phyloP scores from a whole-genome alignment of 371 early-diverging fungal genomes.

The Rhizopus sp. region DNA sequence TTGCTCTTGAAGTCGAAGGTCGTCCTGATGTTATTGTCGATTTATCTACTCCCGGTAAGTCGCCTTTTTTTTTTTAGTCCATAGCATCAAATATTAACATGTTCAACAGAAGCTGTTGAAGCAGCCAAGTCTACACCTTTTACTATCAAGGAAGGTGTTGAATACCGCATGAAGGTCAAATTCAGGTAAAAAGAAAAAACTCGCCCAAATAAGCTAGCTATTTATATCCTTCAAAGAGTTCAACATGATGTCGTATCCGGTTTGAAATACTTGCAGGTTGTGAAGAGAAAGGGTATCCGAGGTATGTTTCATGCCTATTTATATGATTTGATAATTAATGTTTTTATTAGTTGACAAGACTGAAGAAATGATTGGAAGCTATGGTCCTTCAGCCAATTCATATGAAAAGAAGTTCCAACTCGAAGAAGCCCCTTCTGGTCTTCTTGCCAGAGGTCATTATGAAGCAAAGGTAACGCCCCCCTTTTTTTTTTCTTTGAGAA shows the following conservation, averaged over 20 bases:
- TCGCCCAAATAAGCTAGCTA: constrained; percentile 1
- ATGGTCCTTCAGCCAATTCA: constrained; percentile 77
- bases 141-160: constrained; percentile 94
- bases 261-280: constrained; percentile 90
- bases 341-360: constrained; percentile 75
- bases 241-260: constrained; percentile 96
- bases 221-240: constrained; percentile 51
- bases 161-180: constrained; percentile 90
- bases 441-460: constrained; percentile 91
- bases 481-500: neutral
- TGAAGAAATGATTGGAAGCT: constrained; percentile 96
- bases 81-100: constrained; percentile 1
- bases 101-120: constrained; percentile 49
- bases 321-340: neutral
- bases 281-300: constrained; percentile 84
- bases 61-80: neutral
- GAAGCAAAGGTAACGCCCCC: constrained; percentile 63
- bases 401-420: constrained; percentile 84
- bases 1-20: constrained; percentile 84
- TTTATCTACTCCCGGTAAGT: constrained; percentile 71
- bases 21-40: constrained; percentile 85
- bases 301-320: constrained; percentile 41
- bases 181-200: constrained; percentile 64
- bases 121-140: constrained; percentile 72
- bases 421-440: constrained; percentile 91